Base-by-base conservation (phyloP, 2,329 filamentous ascomycete genomes). In the Colletotrichum kahawae region DNA sequence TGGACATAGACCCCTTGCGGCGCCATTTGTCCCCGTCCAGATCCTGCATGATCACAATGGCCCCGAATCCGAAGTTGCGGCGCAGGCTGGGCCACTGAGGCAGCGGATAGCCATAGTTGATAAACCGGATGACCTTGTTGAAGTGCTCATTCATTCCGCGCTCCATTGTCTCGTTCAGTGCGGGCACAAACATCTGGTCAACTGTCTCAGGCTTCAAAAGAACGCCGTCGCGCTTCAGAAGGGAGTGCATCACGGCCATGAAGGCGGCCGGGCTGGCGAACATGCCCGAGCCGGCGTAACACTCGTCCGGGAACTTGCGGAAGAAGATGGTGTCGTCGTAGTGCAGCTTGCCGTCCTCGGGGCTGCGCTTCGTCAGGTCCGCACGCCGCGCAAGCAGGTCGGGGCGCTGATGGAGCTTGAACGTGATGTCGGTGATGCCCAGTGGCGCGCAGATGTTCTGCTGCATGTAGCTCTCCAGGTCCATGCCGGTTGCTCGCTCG, bases 191-290 rank as follows among this genome's bases (percentile, higher is more conserved):
- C 80, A 91, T 84, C 64, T 82, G 77, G 1, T 85, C 82, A 0
- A 87, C 83, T 0, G 85, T 88, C 7, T 81, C 80, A 0, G 82
- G 80, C 34, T 81, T 83, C 7, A 91, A 83, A 0, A 91, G 77
- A 34, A 83, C 86, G 6, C 85, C 86, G 73, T 91, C 88, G 63
- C 90, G 85, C 4, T 80, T 79, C 0, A 90, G 82, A 3, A 92
- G 78, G 3, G 87, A 88, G 7, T 81, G 81, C 5, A 89, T 78
- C 7, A 91, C 78, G 57, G 84, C 84, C 65, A 87, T 75, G 75
- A 87, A 91, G 36, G 88, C 84, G 0, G 75, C 51, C 5, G 85
- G 81, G 5, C 81, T 79, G 4, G 82, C 82, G 72, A 79, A 84
- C 8, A 81, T 57, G 6, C 84, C 85, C 65, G 82, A 80, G 0